These are phyloP conservation scores for Emiliania huxleyi DNA, from an alignment of 78 protist species.

Conservation along the genomic window DNA sequence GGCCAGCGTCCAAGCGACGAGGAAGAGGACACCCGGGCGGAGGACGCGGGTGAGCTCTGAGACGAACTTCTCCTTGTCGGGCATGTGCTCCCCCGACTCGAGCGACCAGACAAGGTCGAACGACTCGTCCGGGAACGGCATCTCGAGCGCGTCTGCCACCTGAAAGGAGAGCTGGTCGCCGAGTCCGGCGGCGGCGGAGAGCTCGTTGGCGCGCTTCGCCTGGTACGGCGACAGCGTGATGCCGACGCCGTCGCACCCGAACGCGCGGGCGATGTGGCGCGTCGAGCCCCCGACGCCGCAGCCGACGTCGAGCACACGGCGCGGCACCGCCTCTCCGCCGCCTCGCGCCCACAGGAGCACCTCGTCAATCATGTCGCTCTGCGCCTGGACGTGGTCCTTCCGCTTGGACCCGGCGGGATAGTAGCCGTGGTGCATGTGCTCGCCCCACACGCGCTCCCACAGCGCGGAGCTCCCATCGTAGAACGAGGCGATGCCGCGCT, in stretches of 20 bases:
- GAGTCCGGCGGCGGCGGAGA: neutral
- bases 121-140: conserved; percentile 15
- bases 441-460: conserved; percentile 48
- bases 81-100: conserved; percentile 38
- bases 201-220: neutral
- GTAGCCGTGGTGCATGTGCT: conserved; percentile 50
- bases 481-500: conserved; percentile 13
- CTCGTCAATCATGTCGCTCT: conserved; percentile 38
- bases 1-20: conserved; percentile 32
- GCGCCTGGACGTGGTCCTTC: conserved; percentile 28
- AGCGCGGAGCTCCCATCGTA: conserved; percentile 22
- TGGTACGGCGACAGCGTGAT: neutral
- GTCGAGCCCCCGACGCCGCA: conserved; percentile 46
- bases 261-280: neutral
- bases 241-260: neutral
- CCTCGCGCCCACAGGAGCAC: conserved; percentile 24
- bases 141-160: conserved; percentile 35
- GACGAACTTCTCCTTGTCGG: neutral
- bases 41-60: neutral
- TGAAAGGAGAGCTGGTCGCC: neutral
- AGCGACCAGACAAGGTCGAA: conserved; percentile 45
- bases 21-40: neutral
- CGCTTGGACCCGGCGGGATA: neutral
- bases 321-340: neutral
- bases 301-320: conserved; percentile 33